These are phyloP conservation scores for Tricholoma furcatifolium DNA, from an alignment of 768 basidiomycete species.

Conservation along the genomic window DNA sequence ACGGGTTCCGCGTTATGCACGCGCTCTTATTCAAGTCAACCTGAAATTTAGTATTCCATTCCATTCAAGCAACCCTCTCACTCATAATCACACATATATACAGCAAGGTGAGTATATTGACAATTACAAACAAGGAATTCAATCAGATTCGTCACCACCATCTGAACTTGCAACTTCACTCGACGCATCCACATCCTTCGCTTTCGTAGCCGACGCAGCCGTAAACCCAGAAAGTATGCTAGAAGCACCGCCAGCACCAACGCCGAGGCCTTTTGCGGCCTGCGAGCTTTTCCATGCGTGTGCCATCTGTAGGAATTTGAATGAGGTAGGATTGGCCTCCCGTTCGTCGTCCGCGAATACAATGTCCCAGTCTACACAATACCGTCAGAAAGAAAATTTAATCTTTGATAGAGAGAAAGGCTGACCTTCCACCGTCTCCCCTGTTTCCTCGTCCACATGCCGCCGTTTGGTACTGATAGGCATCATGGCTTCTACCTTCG, in stretches of 20 bases:
- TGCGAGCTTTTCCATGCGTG: constrained; percentile 81
- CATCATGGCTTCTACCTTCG: constrained; percentile 90
- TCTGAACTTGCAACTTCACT: constrained; percentile 17
- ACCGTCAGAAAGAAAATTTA: neutral
- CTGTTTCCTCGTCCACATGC: constrained; percentile 80
- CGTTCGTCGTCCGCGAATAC: constrained; percentile 96
- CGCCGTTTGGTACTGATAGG: constrained; percentile 87
- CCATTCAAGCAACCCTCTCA: too few relatives aligned
- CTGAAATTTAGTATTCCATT: too few relatives aligned
- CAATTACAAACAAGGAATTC: neutral
- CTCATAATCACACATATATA: too few relatives aligned
- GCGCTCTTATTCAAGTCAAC: too few relatives aligned
- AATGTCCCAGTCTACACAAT: constrained; percentile 79
- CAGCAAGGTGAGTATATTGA: too few relatives aligned
- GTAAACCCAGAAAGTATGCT: constrained; percentile 48
- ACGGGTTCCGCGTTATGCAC: too few relatives aligned
- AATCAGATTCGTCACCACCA: constrained; percentile 13
- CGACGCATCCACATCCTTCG: constrained; percentile 9
- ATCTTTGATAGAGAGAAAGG: neutral
- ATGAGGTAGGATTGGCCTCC: constrained; percentile 88
- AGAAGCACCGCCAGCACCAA: constrained; percentile 27
- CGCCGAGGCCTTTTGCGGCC: constrained; percentile 34
- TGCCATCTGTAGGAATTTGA: constrained; percentile 95
- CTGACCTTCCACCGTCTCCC: constrained; percentile 83
- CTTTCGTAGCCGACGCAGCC: constrained; percentile 29